Evolutionary conservation across 2,329 filamentous ascomycete species (phyloP), one percentile per base, ranked within the genome.

Genomic region (Aspergillus sp.): DNA sequence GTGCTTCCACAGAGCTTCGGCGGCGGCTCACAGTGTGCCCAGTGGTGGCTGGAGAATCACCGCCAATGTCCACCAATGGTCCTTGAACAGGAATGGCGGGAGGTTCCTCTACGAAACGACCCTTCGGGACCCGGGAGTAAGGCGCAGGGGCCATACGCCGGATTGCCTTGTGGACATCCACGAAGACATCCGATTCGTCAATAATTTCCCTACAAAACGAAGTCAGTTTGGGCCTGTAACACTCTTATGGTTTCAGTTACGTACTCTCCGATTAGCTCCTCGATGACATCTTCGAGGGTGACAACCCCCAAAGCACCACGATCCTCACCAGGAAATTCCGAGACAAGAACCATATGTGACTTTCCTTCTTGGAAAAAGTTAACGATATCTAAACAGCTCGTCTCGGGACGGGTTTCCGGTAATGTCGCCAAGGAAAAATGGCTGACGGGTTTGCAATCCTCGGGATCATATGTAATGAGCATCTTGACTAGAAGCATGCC

Each of bases 301-400:
- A 99, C 91, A 3, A 99, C 95, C 56, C 95, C 95, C 12, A 96
- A 80, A 6, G 93, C 92, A 46, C 95, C 95, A 68, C 90, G 87
- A 68, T 96, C 88, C 64, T 96, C 91, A n/a, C 93, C 93, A 1
- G 95, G 95, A 63, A 79, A 84, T 68, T 96, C 90, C 0, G 93
- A 97, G 8, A 98, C 95, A 27, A 99, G 81, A 0, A 98, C 93
- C 93, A 99, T 96, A 75, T 99, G 95, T 1, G 93, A 96, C 74
- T 99, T 99, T 68, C 95, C 95, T 79, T 99, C 95, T 75, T 99
- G 95, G 80, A 99, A 99, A 76, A 97, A 99, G 78, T 99, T 99
- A 77, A 99, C 91, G 68, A 99, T 98, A 73, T 99, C 95, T 56
- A 99, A 78, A 73, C 95, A 99, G 78, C 93, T 97, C 0, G 95